Evolutionary conservation across 2,329 filamentous ascomycete species (phyloP), one percentile per base, ranked within the genome.

Genomic region (Aureobasidium sp.): DNA sequence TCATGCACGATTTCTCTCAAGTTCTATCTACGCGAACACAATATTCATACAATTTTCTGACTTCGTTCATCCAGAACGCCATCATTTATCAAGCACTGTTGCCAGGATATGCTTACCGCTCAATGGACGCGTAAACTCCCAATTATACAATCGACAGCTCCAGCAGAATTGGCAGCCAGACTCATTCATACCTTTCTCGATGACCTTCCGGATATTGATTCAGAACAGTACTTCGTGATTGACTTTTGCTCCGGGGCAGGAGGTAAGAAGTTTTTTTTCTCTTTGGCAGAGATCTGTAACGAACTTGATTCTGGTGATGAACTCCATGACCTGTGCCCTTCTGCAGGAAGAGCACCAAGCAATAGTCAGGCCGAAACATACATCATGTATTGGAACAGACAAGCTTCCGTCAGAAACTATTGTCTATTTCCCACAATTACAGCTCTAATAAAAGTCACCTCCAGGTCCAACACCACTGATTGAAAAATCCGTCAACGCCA

Each of bases 231-330:
- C 72, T 84, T 82, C 20, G 85, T 88, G 67, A 81, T 92, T 65
- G 89, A 92, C 75, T 89, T 91, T 73, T 90, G 88, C 72, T 86
- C 88, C 2, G 89, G 89, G 57, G 86, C 82, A 15, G 89, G 89
- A 44, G 88, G 88, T 63, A 51, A 29, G 65, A 32, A 20, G 13
- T 27, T 17, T 6, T 20, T 20, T 7, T 13, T 12, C 1, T 17
- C 27, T 20, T 13, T 20, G 20, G 20, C 20, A 20, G 20, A 20
- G 29, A 32, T 5, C 29, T 32, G 8, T 32, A 8, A 32, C 8
- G 29, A 32, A 8, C 5, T 32, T 8, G 29, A 32, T 8, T 32
- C 29, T 32, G 10, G 32, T 10, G 2, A 3, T 9, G 2, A 34
- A 10, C 9, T 34, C 32, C 32, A 34, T 10, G 6, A 37, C 13